Evolutionary conservation across 192 early-diverging fungal species (phyloP), one percentile per base, ranked within the genome.

Genomic region (Umbelopsis sp.): DNA sequence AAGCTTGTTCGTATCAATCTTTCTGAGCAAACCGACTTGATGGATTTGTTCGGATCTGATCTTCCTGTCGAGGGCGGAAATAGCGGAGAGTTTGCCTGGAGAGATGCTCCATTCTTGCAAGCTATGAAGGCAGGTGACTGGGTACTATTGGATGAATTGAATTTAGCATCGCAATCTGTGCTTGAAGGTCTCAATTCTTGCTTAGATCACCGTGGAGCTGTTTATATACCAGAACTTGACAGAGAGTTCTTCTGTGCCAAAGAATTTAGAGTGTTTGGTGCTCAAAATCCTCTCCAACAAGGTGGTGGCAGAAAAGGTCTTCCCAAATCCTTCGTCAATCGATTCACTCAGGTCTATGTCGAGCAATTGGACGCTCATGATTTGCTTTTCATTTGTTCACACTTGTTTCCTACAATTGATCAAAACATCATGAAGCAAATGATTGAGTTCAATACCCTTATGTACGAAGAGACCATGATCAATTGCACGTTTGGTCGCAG

Each of bases 241-340:
- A 83, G 90, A 46, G 86, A 91, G 52, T 98, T 99, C 71, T 75
- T 83, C 15, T 90, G 94, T 50, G 81, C 90, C 46, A 81, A 82
- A 2, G 91, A 90, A 23, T 99, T 98, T 84, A 78, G 95, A 22
- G 91, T 99, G 0, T 97, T 99, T 84, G 98, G 91, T 48, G 96
- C 96, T 1, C 98, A 99, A 78, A 99, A 99, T 74, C 98, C 98
- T 20, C 87, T 98, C 37, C 86, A 89, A 51, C 95, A 99, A 80
- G 98, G 98, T 67, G 98, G 98, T 66, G 98, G 98, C 9, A 90
- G 98, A 46, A 98, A 98, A 76, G 98, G 98, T n/a, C 82, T 99
- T 23, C 98, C 98, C 10, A 90, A 94, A 50, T 97, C 94, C 22
- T 99, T 99, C 76, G 90, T 97, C 48, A 98, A 99, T 75, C 89